Evolutionary conservation across 805 yeast species (phyloP).

Genomic region (Candida vartiovaarae): DNA sequence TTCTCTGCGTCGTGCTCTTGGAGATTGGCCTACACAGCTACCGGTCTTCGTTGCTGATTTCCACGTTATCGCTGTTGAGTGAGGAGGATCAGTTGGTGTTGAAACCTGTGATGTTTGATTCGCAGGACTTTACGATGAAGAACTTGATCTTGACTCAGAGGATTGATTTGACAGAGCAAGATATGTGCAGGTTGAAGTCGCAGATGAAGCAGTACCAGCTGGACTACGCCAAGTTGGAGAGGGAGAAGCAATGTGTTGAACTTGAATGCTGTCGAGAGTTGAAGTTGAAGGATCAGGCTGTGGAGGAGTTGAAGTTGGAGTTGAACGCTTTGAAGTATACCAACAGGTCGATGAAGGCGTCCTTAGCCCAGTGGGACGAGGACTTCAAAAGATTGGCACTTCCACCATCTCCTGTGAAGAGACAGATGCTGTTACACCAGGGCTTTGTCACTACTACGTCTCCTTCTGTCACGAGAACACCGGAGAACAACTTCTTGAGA

Average conservation of each 20-base stretch:
- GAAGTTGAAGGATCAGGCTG: background rate
- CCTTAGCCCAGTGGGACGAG: constrained; percentile 6
- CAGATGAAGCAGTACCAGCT: background rate
- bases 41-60: constrained; percentile 9
- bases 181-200: constrained; percentile 9
- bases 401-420: background rate
- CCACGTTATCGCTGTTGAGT: constrained; percentile 7
- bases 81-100: constrained; percentile 11
- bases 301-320: constrained; percentile 1
- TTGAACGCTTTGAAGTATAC: background rate
- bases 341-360: constrained; percentile 1
- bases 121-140: constrained; percentile 14
- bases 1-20: constrained; percentile 12
- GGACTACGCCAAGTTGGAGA: background rate
- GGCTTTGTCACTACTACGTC: background rate
- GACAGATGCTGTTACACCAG: background rate
- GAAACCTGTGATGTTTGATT: constrained; percentile 16
- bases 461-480: background rate
- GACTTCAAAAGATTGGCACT: background rate
- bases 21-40: constrained; percentile 16
- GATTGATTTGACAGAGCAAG: constrained; percentile 10
- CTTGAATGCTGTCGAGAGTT: background rate
- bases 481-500: constrained; percentile 2
- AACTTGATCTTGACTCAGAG: constrained; percentile 14
- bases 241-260: background rate